Conservation (phyloP, 2,329 filamentous ascomycete species). For the Alternaria ventricosa region DNA sequence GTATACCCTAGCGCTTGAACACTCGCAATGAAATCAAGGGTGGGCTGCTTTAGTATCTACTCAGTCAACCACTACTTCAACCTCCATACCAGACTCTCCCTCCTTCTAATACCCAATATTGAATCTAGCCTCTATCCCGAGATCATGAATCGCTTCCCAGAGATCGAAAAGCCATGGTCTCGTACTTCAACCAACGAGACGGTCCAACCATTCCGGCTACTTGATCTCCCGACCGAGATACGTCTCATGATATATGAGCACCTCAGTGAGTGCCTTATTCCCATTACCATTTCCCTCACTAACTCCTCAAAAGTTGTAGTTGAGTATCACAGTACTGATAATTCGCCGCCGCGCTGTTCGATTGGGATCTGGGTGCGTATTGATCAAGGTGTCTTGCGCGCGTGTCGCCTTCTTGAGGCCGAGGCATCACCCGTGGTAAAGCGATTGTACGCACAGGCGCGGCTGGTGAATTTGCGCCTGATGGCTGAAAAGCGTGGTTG, state of each 20-base stretch:
- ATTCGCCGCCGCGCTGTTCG: neutral
- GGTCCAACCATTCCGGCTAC: neutral
- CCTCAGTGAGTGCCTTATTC: neutral
- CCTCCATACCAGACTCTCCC: neutral
- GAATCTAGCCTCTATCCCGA: neutral
- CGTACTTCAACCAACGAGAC: neutral
- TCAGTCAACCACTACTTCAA: neutral
- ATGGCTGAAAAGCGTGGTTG: neutral
- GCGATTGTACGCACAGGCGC: neutral
- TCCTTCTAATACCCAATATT: neutral
- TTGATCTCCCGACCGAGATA: neutral
- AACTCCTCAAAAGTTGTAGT: neutral
- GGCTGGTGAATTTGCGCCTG: neutral
- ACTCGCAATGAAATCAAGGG: neutral
- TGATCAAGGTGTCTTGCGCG: neutral
- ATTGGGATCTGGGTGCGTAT: neutral
- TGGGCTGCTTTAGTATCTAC: neutral
- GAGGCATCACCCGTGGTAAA: neutral
- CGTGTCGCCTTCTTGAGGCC: neutral
- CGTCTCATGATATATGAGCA: neutral
- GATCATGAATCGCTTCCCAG: neutral
- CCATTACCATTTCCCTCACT: neutral
- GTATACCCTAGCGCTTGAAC: neutral
- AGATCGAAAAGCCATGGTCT: neutral
- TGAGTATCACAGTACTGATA: neutral